Evolutionary conservation across 148 eudicot species (phyloP).

Genomic region (Rhododendron griersonianum): DNA sequence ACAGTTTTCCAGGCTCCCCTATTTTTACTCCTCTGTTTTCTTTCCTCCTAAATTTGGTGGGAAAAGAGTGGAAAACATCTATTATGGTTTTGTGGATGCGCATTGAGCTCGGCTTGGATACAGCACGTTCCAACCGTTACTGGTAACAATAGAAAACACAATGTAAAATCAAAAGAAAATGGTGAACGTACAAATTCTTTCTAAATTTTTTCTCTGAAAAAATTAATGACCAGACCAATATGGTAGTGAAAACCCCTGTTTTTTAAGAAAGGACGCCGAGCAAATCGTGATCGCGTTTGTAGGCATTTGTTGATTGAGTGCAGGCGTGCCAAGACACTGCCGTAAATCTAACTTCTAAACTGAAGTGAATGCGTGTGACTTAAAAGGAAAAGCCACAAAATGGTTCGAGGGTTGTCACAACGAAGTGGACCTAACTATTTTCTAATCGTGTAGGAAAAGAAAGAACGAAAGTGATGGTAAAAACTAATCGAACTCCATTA

Average conservation of each 20-base stretch:
- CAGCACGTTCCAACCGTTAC: neutral
- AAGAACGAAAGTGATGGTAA: no score
- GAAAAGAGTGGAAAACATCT: neutral
- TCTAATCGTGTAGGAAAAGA: no score
- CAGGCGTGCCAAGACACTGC: neutral
- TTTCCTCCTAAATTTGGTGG: slow-evolving; percentile 12
- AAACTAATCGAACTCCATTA: no score
- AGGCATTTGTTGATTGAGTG: neutral
- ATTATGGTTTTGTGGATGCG: neutral
- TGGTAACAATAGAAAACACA: neutral
- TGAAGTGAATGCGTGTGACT: neutral
- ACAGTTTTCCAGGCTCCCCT: neutral
- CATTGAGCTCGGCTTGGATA: neutral
- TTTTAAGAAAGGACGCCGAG: neutral
- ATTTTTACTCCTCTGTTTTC: neutral
- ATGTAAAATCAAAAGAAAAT: neutral
- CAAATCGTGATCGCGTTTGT: neutral
- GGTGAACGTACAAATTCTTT: neutral
- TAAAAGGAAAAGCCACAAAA: no score
- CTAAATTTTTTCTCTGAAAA: no score
- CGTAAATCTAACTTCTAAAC: no score
- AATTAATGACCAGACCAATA: neutral
- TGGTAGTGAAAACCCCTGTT: neutral
- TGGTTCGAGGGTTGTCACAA: neutral
- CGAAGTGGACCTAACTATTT: neutral